Base-by-base conservation (phyloP, 2,329 filamentous ascomycete genomes). In the Colletotrichum sp. region DNA sequence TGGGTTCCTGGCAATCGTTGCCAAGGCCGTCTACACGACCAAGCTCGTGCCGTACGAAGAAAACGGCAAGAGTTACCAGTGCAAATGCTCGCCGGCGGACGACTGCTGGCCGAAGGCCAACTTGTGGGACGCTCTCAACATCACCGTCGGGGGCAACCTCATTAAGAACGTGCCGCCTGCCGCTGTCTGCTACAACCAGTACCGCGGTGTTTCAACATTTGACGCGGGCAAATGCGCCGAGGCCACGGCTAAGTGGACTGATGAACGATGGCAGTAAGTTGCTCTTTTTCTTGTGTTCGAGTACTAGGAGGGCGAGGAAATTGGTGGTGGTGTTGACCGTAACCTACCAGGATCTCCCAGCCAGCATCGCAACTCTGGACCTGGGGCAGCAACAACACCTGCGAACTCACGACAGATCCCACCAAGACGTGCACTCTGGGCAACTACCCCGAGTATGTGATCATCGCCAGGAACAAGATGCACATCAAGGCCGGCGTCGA, bases 31-130 rank as follows among this genome's bases (percentile, higher is more conserved):
- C 16, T 59, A 28, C 8, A 52, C 64, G 8, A 18, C 30, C 24
- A 57, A 36, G 21, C 39, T 68, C 9, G 74, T 75, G 21, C 52
- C 60, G n/a, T 76, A 71, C 16, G 24, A 39, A 7, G 74, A 76
- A 52, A 63, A 71, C 24, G 74, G 74, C 21, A 67, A 57, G 7
- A 55, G 68, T 2, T 76, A 78, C 15, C 59, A 52, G 13, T 89
- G 87, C 80, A 85, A 85, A 59, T 88, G 86, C 80, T 86, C 88
- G 59, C 89, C 90, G 0, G 86, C 85, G 8, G 88, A 91, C 66
- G 21, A 78, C 4, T 88, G 87, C 80, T 92, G 90, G 90, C 90
- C 90, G 0, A 82, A 82, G 2, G 21, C 70, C 5, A 28, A 77
- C 15, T 79, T 80, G 21, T 91, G 89, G 89, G 77, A 79, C 16